Percentiles rank a stretch among this genome's conserved stretches.
These are phyloP conservation scores for Nitzschia putrida DNA, from an alignment of 108 stramenopile genomes.

Conservation along the genomic window DNA sequence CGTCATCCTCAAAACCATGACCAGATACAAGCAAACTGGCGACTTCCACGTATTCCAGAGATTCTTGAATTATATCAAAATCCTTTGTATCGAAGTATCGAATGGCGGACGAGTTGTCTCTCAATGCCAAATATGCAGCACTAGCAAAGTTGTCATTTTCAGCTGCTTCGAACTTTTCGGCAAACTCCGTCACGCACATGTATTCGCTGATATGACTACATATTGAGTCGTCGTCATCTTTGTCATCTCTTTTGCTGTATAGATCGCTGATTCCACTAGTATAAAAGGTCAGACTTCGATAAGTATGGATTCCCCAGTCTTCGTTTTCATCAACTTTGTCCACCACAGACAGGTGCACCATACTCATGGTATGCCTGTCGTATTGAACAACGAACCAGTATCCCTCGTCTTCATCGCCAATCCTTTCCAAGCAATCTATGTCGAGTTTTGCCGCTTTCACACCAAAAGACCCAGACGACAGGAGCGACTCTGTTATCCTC, in stretches of 20 bases:
- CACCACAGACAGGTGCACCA: constrained; percentile 44
- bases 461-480: constrained; percentile 51
- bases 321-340: constrained; percentile 23
- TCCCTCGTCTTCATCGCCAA: constrained; percentile 46
- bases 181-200: constrained; percentile 52
- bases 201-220: constrained; percentile 56
- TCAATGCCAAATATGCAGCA: constrained; percentile 62
- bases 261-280: constrained; percentile 68
- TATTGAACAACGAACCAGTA: constrained; percentile 66
- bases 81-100: constrained; percentile 25
- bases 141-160: constrained; percentile 56
- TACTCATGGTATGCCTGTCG: constrained; percentile 65
- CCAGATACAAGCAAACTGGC: constrained; percentile 26
- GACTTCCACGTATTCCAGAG: constrained; percentile 40
- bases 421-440: constrained; percentile 31
- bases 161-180: constrained; percentile 45
- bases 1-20: constrained; percentile 5
- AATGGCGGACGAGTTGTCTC: constrained; percentile 16
- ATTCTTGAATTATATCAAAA: constrained; percentile 20
- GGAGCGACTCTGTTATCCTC: constrained; percentile 40
- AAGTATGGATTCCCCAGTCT: constrained; percentile 13
- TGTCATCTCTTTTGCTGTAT: constrained; percentile 66
- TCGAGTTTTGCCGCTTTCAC: constrained; percentile 47
- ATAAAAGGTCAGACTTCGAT: constrained; percentile 57
- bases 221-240: constrained; percentile 44